Conservation (phyloP, 2,329 filamentous ascomycete genomes). For the Myriangium duriaei region DNA sequence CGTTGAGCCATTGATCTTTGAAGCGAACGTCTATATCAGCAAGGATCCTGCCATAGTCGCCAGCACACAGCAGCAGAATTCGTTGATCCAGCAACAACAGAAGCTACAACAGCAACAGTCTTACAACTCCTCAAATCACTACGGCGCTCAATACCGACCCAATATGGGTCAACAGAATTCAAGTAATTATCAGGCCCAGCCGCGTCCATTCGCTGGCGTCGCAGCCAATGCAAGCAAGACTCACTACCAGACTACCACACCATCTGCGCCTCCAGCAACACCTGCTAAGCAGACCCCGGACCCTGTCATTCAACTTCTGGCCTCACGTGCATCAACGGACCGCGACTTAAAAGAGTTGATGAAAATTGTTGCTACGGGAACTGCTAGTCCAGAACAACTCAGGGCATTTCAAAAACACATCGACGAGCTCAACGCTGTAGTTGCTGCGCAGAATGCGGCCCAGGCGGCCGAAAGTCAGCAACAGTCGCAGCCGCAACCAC, state of each 20-base stretch:
- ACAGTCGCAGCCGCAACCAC: slow-evolving; percentile 6
- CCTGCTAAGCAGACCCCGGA: slow-evolving; percentile 35
- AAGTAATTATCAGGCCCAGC: slow-evolving; percentile 1
- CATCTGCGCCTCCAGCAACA: slow-evolving; percentile 10
- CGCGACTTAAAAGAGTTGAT: slow-evolving; percentile 63
- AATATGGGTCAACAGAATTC: background rate
- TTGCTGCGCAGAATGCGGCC: slow-evolving; percentile 28
- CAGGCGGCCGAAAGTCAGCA: background rate
- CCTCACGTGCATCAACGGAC: slow-evolving; percentile 62
- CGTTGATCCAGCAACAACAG: slow-evolving; percentile 10
- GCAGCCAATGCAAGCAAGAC: slow-evolving; percentile 3
- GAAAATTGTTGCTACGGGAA: slow-evolving; percentile 68
- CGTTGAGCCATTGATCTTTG: slow-evolving; percentile 68
- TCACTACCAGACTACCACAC: slow-evolving; percentile 8
- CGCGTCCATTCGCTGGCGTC: slow-evolving; percentile 2
- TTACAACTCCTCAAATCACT: slow-evolving; percentile 8
- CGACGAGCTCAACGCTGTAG: slow-evolving; percentile 55
- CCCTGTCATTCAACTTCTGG: slow-evolving; percentile 69
- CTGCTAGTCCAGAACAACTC: slow-evolving; percentile 58
- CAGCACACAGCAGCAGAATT: slow-evolving; percentile 15
- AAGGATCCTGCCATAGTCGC: slow-evolving; percentile 41
- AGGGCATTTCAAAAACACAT: slow-evolving; percentile 70
- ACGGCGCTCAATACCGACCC: slow-evolving; percentile 9
- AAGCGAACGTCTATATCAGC: slow-evolving; percentile 60
- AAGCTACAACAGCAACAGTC: slow-evolving; percentile 13